phyloP scores from a whole-genome alignment of 2,329 filamentous ascomycete species.

The Colletotrichum lupini region DNA sequence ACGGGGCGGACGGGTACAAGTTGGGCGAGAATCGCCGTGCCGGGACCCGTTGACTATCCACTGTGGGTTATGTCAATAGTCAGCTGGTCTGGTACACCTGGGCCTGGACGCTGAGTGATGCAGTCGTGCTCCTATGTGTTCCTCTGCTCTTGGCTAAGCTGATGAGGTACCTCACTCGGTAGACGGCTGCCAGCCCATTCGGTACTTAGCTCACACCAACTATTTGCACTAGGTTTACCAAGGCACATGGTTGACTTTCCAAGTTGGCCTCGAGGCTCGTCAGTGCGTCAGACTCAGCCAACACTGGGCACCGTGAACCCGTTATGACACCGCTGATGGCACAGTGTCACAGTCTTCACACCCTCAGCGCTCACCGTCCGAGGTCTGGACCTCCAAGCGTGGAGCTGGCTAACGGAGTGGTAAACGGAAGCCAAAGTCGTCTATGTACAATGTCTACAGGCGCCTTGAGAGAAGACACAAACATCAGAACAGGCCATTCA shows the following conservation, averaged over 20 bases:
- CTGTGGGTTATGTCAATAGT: slow-evolving; percentile 5
- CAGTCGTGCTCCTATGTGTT: too few species aligned
- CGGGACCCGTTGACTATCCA: slow-evolving; percentile 7
- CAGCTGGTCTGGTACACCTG: not conserved
- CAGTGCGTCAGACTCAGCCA: slow-evolving; percentile 18
- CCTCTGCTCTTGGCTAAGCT: not conserved
- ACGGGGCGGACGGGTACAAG: slow-evolving; percentile 9
- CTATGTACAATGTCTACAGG: not conserved
- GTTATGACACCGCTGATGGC: slow-evolving; percentile 25
- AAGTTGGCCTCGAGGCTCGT: not conserved
- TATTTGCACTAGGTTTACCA: not conserved
- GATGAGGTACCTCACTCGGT: not conserved
- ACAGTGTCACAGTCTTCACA: slow-evolving; percentile 14
- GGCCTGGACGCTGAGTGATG: not conserved
- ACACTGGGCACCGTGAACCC: not conserved
- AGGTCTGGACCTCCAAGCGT: not conserved
- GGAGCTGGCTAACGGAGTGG: not conserved
- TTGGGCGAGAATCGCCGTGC: not conserved
- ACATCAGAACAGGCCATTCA: slow-evolving; percentile 16
- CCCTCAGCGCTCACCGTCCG: not conserved
- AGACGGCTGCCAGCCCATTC: not conserved
- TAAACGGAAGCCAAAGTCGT: slow-evolving; percentile 2
- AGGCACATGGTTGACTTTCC: not conserved
- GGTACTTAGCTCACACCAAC: not conserved
- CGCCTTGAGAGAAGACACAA: not conserved